These are phyloP conservation scores for Golubevia pallescens DNA, from an alignment of 1,284 basidiomycete species.

Conservation along the genomic window DNA sequence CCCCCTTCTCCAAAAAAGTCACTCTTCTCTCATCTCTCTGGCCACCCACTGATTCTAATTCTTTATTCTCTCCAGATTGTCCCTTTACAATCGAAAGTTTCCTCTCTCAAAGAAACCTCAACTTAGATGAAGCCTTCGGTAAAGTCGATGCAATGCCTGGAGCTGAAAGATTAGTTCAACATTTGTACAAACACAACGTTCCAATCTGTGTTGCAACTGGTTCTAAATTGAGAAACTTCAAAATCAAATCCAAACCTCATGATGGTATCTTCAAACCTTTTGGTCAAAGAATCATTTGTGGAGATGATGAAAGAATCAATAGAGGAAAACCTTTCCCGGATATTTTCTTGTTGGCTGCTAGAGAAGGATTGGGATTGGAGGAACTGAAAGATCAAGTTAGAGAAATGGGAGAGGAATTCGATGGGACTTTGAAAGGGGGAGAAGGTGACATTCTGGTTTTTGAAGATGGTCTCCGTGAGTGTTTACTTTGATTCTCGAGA, in stretches of 20 bases:
- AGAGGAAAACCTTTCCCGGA: slow-evolving; percentile 62
- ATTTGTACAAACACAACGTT: slow-evolving; percentile 49
- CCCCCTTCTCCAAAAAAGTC: slow-evolving; percentile 10
- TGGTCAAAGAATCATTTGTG: slow-evolving; percentile 45
- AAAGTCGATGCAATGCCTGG: slow-evolving; percentile 60
- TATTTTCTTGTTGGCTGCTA: slow-evolving; percentile 60
- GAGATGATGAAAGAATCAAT: slow-evolving; percentile 47
- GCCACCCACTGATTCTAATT: slow-evolving; percentile 23
- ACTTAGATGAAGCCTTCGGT: slow-evolving; percentile 45
- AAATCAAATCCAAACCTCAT: slow-evolving; percentile 53
- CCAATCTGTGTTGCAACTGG: slow-evolving; percentile 61
- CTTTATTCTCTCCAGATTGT: slow-evolving; percentile 32
- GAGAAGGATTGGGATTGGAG: slow-evolving; percentile 37
- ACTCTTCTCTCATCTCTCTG: slow-evolving; percentile 50
- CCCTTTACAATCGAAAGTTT: slow-evolving; percentile 58
- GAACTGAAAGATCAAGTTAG: slow-evolving; percentile 24
- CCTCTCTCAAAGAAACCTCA: slow-evolving; percentile 44
- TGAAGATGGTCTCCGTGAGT: slow-evolving; percentile 53
- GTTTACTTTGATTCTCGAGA: slow-evolving; percentile 23
- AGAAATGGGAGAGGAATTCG: slow-evolving; percentile 38
- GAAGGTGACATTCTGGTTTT: slow-evolving; percentile 61
- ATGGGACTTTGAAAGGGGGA: slow-evolving; percentile 27
- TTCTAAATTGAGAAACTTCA: slow-evolving; percentile 51
- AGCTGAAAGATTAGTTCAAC: slow-evolving; percentile 50
- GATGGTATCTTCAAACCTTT: slow-evolving; percentile 47